These are phyloP conservation scores for Drosera spatulata DNA, from an alignment of 179 eudicot species.

Conservation along the genomic window DNA sequence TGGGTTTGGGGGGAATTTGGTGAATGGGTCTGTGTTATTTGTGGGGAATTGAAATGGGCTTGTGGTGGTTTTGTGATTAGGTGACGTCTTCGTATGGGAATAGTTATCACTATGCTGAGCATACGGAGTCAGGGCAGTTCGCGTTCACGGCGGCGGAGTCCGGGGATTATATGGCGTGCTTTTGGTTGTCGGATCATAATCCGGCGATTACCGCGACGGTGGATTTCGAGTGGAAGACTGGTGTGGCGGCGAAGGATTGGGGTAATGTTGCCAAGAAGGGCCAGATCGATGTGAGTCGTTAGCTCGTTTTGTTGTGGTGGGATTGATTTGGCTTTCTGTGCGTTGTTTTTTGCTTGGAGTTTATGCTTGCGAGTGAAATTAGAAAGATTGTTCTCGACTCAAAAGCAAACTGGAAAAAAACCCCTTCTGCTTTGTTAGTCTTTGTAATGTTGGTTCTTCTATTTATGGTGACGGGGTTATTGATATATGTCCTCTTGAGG, in stretches of 20 bases:
- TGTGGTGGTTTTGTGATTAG: slow-evolving; percentile 18
- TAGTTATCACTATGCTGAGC: slow-evolving; percentile 51
- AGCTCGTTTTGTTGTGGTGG: neutral
- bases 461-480: too few relatives aligned
- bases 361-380: neutral
- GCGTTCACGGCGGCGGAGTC: slow-evolving; percentile 62
- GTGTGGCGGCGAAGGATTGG: slow-evolving; percentile 89
- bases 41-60: neutral
- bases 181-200: slow-evolving; percentile 55
- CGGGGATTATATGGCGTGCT: slow-evolving; percentile 87
- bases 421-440: neutral
- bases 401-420: neutral
- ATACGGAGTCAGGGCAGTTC: slow-evolving; percentile 55
- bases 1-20: neutral
- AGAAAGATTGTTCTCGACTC: neutral
- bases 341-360: neutral
- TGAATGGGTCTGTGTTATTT: neutral
- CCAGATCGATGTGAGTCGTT: slow-evolving; percentile 55
- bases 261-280: slow-evolving; percentile 82
- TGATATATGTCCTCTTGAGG: too few relatives aligned
- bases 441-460: too few relatives aligned
- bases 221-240: slow-evolving; percentile 87
- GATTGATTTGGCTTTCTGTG: neutral
- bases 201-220: slow-evolving; percentile 43
- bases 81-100: slow-evolving; percentile 68